phyloP scores from a whole-genome alignment of 2,329 filamentous ascomycete species.

The Nigrospora oryzae region DNA sequence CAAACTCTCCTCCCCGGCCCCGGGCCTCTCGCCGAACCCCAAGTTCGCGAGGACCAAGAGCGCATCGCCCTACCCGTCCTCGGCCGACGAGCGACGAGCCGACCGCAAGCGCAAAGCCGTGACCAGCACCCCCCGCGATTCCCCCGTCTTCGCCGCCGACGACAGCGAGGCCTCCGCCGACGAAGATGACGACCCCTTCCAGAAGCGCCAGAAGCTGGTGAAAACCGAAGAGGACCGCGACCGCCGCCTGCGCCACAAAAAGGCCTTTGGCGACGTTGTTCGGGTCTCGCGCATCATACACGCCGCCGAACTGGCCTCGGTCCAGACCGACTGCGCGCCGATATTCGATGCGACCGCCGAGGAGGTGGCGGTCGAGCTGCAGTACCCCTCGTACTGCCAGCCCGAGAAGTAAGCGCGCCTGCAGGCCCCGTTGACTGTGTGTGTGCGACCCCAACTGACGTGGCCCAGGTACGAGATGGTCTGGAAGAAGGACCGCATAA shows the following conservation, averaged over 20 bases:
- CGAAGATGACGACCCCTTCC: constrained; percentile 44
- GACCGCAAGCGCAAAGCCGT: constrained; percentile 40
- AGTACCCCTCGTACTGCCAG: constrained; percentile 71
- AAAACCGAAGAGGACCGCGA: constrained; percentile 36
- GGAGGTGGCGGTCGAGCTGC: constrained; percentile 57
- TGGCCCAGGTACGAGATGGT: constrained; percentile 60
- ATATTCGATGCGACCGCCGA: constrained; percentile 40
- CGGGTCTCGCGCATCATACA: constrained; percentile 44
- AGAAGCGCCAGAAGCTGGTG: constrained; percentile 35
- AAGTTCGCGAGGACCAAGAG: constrained; percentile 26
- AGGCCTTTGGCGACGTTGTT: constrained; percentile 34
- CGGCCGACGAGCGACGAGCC: constrained; percentile 18
- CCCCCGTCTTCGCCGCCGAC: constrained; percentile 38
- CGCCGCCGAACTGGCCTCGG: constrained; percentile 46
- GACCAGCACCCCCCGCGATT: constrained; percentile 24
- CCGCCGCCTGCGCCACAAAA: constrained; percentile 35
- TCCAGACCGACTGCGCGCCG: constrained; percentile 40
- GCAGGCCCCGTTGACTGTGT: constrained; percentile 5
- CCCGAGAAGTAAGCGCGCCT: constrained; percentile 51
- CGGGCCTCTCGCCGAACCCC: constrained; percentile 32
- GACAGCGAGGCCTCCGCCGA: constrained; percentile 40
- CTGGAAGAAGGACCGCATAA: constrained; percentile 69
- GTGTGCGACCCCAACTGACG: constrained; percentile 7
- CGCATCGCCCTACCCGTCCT: constrained; percentile 26
- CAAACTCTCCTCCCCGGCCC: constrained; percentile 18